Percentiles rank a stretch among this genome's conserved stretches.
Evolutionary conservation across 2,329 filamentous ascomycete genomes (phyloP).

Genomic region (Pyrenophora seminiperda): DNA sequence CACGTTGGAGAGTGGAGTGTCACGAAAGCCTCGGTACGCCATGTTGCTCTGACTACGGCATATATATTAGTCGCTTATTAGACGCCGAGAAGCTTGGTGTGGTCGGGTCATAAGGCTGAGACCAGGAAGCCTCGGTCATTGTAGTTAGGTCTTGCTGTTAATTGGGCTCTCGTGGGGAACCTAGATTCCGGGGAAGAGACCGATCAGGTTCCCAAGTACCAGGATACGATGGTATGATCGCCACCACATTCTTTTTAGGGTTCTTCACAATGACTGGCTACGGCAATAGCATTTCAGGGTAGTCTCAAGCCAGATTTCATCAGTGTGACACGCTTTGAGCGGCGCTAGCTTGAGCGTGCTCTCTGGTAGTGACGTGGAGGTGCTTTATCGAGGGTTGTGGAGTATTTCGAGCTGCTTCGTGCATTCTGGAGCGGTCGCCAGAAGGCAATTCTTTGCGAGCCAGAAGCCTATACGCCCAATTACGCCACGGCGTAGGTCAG

Average conservation of each 20-base stretch:
- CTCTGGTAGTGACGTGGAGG: too few relatives aligned
- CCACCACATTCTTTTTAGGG: background rate
- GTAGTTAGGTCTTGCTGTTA: background rate
- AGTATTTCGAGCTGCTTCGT: too few relatives aligned
- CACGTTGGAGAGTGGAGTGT: background rate
- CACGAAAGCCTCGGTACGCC: background rate
- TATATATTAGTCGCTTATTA: background rate
- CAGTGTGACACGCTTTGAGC: too few relatives aligned
- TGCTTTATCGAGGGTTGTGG: too few relatives aligned
- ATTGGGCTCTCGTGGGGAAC: background rate
- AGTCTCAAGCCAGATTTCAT: too few relatives aligned
- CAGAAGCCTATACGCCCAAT: background rate
- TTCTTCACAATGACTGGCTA: background rate
- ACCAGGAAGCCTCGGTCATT: slow-evolving; percentile 2
- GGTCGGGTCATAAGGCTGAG: background rate
- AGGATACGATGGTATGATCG: slow-evolving; percentile 16
- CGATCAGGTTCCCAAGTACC: slow-evolving; percentile 18
- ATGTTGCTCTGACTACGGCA: background rate
- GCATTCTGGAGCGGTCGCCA: too few relatives aligned
- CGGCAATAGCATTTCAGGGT: too few relatives aligned
- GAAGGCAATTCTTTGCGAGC: too few relatives aligned
- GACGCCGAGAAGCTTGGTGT: background rate
- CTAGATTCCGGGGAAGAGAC: background rate
- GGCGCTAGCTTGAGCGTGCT: too few relatives aligned
- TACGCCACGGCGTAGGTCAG: background rate